A percentile compares a stretch with the other conserved stretches of the same genome.
Conservation (phyloP, 192 early-diverging fungal genomes). For the Coemansia sp. region DNA sequence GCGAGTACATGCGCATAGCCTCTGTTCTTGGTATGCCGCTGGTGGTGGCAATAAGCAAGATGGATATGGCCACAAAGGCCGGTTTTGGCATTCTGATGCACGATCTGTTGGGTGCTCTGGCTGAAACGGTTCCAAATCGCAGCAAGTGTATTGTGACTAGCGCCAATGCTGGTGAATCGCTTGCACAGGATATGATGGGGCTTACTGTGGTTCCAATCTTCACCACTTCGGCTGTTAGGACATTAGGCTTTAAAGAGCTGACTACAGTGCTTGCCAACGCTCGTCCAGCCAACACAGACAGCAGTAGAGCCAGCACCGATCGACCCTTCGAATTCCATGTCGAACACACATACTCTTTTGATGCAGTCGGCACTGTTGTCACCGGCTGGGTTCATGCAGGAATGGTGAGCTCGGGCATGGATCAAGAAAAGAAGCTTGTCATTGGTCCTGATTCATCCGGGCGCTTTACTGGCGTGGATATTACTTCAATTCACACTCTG, state of each 20-base stretch:
- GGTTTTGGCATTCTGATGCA: constrained; percentile 55
- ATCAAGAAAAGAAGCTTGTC: constrained; percentile 28
- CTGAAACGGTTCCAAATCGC: constrained; percentile 30
- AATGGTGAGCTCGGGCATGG: constrained; percentile 11
- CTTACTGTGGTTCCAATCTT: constrained; percentile 76
- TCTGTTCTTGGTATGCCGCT: constrained; percentile 79
- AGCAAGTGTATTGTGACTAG: constrained; percentile 36
- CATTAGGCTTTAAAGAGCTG: constrained; percentile 64
- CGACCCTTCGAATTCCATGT: constrained; percentile 70
- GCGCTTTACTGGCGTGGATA: constrained; percentile 61
- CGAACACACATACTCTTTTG: constrained; percentile 69
- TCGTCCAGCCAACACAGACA: constrained; percentile 19
- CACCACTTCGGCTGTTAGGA: constrained; percentile 79
- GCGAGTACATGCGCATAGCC: constrained; percentile 77
- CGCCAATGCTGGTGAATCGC: constrained; percentile 13
- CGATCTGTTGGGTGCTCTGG: constrained; percentile 46
- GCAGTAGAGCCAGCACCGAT: constrained; percentile 19
- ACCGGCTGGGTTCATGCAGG: constrained; percentile 61
- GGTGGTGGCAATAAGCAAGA: constrained; percentile 84
- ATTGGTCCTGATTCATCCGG: constrained; percentile 68
- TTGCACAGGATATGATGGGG: constrained; percentile 42
- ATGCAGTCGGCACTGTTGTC: constrained; percentile 62
- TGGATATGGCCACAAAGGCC: constrained; percentile 63
- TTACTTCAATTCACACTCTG: constrained; percentile 80
- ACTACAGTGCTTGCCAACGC: constrained; percentile 72